Conservation (phyloP, 768 basidiomycete genomes). For the Clitopilus passeckerianus region DNA sequence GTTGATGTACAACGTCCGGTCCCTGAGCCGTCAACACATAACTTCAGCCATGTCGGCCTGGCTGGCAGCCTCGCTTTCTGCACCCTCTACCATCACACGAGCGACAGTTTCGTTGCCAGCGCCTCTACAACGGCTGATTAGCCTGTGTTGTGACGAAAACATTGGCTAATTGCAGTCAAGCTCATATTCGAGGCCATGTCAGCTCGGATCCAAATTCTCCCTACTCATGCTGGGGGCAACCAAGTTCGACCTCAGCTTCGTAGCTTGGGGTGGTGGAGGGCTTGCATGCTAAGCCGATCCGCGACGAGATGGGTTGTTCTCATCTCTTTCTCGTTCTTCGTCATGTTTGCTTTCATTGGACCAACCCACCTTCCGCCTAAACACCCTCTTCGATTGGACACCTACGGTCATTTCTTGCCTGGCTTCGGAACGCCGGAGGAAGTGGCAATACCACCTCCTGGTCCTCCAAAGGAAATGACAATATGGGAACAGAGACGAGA, state of each 20-base stretch:
- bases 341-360: background rate
- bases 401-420: background rate
- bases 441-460: background rate
- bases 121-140: background rate
- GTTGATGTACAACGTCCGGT: background rate
- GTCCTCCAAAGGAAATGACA: background rate
- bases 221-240: background rate
- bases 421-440: background rate
- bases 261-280: background rate
- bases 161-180: background rate
- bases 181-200: background rate
- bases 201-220: background rate
- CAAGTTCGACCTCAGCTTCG: background rate
- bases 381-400: background rate
- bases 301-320: background rate
- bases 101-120: background rate
- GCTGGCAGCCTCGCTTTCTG: background rate
- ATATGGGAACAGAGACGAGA: slow-evolving; percentile 37
- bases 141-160: background rate
- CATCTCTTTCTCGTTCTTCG: background rate
- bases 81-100: background rate
- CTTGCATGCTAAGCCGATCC: background rate
- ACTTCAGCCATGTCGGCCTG: slow-evolving; percentile 6
- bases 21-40: background rate
- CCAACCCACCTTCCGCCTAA: background rate